Percentiles rank a stretch among this genome's conserved stretches.
Conservation (phyloP, 352 stramenopile species). For the Phytopythium aichiense region DNA sequence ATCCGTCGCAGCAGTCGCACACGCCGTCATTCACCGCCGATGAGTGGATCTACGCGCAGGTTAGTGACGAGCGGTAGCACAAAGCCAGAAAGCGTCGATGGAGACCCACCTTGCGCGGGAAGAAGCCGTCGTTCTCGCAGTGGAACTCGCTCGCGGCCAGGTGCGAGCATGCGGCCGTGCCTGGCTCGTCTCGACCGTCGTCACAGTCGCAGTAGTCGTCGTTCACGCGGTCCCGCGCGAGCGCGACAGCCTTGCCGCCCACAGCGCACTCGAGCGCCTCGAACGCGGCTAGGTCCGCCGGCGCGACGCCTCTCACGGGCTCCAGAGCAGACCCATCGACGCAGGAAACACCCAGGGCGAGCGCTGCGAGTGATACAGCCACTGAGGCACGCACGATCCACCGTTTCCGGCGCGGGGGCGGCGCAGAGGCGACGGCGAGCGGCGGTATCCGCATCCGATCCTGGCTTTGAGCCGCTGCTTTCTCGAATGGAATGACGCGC, state of each 20-base stretch:
- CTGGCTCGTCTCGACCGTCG: constrained; percentile 85
- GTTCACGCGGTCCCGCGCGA: constrained; percentile 68
- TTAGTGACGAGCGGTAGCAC: not conserved
- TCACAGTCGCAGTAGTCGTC: constrained; percentile 95
- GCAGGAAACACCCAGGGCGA: constrained; percentile 7
- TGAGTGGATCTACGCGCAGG: constrained; percentile 44
- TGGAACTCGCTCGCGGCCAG: constrained; percentile 47
- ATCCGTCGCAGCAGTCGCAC: constrained; percentile 97
- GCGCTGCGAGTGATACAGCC: not conserved
- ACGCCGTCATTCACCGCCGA: constrained; percentile 92
- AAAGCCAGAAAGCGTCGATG: not conserved
- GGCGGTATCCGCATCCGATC: not conserved
- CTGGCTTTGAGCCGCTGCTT: not conserved
- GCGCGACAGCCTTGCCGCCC: constrained; percentile 17
- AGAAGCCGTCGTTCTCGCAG: constrained; percentile 69
- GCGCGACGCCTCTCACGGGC: constrained; percentile 39
- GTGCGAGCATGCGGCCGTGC: constrained; percentile 79
- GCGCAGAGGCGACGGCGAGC: not conserved
- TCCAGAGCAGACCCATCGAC: constrained; percentile 1
- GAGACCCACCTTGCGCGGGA: constrained; percentile 41
- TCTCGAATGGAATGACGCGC: not conserved
- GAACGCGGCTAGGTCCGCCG: constrained; percentile 24
- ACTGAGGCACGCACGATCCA: not conserved
- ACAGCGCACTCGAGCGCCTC: constrained; percentile 30
- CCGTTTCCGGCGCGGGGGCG: not conserved